Conservation (phyloP, 257 asterid species). For the Ilex asprella region DNA sequence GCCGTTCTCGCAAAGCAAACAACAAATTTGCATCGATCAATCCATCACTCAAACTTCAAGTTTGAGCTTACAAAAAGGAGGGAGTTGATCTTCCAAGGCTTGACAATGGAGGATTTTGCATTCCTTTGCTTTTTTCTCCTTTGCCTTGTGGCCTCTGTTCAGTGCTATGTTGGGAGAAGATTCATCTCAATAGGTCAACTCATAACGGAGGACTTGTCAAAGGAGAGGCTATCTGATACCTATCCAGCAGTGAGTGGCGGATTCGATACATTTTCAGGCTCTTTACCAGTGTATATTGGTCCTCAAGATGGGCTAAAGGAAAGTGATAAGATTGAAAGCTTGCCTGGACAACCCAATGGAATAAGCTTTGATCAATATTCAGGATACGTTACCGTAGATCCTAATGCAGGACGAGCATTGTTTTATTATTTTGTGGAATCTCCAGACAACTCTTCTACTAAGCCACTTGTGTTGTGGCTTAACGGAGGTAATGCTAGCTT, state of each 20-base stretch:
- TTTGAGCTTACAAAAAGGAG: no score
- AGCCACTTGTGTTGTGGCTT: constrained; percentile 44
- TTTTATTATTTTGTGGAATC: constrained; percentile 40
- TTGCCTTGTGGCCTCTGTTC: not conserved
- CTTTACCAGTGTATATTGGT: constrained; percentile 5
- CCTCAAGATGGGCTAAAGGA: constrained; percentile 13
- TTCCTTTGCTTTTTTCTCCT: not conserved
- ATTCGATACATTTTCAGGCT: not conserved
- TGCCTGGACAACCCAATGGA: constrained; percentile 32
- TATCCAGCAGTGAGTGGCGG: not conserved
- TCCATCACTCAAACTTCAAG: no score
- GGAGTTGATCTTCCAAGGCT: no score
- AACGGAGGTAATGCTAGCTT: constrained; percentile 28
- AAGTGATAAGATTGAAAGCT: constrained; percentile 6
- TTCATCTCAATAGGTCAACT: not conserved
- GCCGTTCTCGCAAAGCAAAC: no score
- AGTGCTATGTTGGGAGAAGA: not conserved
- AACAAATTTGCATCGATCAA: no score
- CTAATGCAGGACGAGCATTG: constrained; percentile 32
- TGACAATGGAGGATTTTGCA: no score
- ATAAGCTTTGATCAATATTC: constrained; percentile 36
- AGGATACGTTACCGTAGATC: constrained; percentile 42
- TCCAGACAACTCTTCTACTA: constrained; percentile 26
- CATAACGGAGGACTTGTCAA: not conserved
- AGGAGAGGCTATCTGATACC: not conserved